Evolutionary conservation across 495 filamentous ascomycete genomes (phyloP).

Genomic region (Symbiotaphrina buchneri): DNA sequence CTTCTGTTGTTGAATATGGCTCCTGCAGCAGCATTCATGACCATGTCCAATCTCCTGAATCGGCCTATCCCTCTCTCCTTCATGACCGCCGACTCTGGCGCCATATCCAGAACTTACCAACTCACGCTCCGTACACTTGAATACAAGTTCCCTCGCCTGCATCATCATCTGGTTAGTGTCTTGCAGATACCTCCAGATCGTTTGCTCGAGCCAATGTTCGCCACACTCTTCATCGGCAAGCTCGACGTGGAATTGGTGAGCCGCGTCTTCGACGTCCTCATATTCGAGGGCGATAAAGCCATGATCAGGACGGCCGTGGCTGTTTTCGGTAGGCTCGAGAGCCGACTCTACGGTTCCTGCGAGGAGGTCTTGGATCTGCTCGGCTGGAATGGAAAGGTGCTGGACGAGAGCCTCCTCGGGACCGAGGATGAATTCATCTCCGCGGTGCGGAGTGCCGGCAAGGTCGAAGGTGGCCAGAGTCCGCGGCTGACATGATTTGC

Average conservation of each 20-base stretch:
- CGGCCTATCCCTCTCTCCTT: slow-evolving; percentile 75
- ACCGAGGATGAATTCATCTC: slow-evolving; percentile 48
- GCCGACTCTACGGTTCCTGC: slow-evolving; percentile 31
- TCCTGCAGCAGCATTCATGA: slow-evolving; percentile 49
- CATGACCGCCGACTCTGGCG: slow-evolving; percentile 51
- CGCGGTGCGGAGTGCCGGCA: slow-evolving; percentile 44
- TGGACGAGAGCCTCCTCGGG: slow-evolving; percentile 15
- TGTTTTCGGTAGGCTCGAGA: slow-evolving; percentile 36
- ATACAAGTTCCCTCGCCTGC: slow-evolving; percentile 48
- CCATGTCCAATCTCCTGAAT: slow-evolving; percentile 76
- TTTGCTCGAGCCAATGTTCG: slow-evolving; percentile 36
- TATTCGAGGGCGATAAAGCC: slow-evolving; percentile 76
- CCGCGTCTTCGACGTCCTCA: slow-evolving; percentile 81
- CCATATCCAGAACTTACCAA: slow-evolving; percentile 47
- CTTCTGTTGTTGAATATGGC: slow-evolving; percentile 71
- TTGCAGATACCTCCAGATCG: slow-evolving; percentile 15
- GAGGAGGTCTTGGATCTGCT: slow-evolving; percentile 29
- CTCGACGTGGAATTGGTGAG: slow-evolving; percentile 50
- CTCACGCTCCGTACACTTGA: slow-evolving; percentile 46
- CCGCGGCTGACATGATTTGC: no score
- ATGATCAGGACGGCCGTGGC: slow-evolving; percentile 63
- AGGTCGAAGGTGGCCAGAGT: no score
- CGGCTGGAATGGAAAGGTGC: slow-evolving; percentile 22
- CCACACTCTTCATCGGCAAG: slow-evolving; percentile 29
- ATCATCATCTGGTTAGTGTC: slow-evolving; percentile 36